Conservation (phyloP, 306 rosid species). For the Prunus mongolica region DNA sequence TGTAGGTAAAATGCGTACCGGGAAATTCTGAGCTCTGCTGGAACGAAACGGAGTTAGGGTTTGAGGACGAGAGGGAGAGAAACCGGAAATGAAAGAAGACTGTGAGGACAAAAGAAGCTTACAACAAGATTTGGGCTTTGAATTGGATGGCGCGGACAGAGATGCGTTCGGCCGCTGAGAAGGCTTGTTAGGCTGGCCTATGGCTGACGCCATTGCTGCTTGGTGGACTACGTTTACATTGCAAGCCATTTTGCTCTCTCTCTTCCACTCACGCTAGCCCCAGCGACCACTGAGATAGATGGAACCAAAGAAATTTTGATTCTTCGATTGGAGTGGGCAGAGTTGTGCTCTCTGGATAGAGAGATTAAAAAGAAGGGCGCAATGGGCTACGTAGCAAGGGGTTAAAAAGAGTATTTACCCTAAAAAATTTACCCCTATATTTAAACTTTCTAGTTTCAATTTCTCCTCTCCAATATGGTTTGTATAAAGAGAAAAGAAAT, state of each 20-base stretch:
- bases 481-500: too few species aligned
- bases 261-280: background rate
- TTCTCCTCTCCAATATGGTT: too few species aligned
- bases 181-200: constrained; percentile 14
- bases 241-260: constrained; percentile 23
- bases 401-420: too few species aligned
- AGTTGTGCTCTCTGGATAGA: too few species aligned
- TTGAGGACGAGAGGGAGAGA: constrained; percentile 1
- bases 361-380: too few species aligned
- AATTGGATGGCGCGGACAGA: constrained; percentile 1
- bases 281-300: background rate
- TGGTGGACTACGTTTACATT: constrained; percentile 4
- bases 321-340: too few species aligned
- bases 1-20: constrained; percentile 13
- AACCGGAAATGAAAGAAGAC: constrained; percentile 15
- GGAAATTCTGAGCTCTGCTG: background rate
- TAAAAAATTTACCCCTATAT: too few species aligned
- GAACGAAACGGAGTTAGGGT: constrained; percentile 1
- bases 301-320: too few species aligned
- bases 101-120: constrained; percentile 16
- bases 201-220: constrained; percentile 10
- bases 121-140: background rate
- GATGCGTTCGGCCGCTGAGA: background rate
- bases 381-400: too few species aligned
- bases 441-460: too few species aligned